Evolutionary conservation across 2,329 filamentous ascomycete species (phyloP).

Genomic region (Didymella segeticola): DNA sequence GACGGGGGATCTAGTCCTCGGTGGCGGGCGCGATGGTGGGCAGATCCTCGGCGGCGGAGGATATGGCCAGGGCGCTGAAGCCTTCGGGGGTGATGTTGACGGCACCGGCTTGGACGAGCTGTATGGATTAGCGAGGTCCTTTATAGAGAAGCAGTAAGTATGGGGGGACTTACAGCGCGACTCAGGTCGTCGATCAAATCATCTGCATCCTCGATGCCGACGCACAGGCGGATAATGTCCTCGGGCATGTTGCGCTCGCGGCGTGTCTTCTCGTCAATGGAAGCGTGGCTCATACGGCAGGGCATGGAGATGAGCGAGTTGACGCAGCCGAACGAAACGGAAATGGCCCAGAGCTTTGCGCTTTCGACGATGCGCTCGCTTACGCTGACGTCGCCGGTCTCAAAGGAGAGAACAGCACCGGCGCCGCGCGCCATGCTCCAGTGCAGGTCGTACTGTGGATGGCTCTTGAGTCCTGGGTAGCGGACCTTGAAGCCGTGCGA

Average conservation of each 20-base stretch:
- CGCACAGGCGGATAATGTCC: slow-evolving; percentile 93
- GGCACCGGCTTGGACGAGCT: slow-evolving; percentile 89
- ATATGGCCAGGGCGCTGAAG: slow-evolving; percentile 67
- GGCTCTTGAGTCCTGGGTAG: slow-evolving; percentile 91
- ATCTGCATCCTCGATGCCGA: slow-evolving; percentile 91
- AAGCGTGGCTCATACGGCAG: slow-evolving; percentile 98
- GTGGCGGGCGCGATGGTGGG: slow-evolving; percentile 20
- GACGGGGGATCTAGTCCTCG: slow-evolving; percentile 14
- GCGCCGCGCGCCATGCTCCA: slow-evolving; percentile 94
- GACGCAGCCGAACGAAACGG: slow-evolving; percentile 96
- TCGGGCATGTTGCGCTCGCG: slow-evolving; percentile 78
- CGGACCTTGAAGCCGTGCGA: slow-evolving; percentile 90
- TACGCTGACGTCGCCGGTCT: slow-evolving; percentile 83
- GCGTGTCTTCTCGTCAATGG: slow-evolving; percentile 93
- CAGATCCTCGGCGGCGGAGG: slow-evolving; percentile 18
- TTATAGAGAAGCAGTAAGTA: too few species aligned
- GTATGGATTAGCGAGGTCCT: too few species aligned
- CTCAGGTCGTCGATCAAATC: slow-evolving; percentile 93
- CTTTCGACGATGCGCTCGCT: slow-evolving; percentile 95
- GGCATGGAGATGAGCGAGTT: slow-evolving; percentile 99
- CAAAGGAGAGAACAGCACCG: slow-evolving; percentile 93
- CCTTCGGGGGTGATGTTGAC: slow-evolving; percentile 85
- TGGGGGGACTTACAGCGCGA: slow-evolving; percentile 75
- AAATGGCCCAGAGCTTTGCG: slow-evolving; percentile 90
- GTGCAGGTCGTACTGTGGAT: slow-evolving; percentile 95